Evolutionary conservation across 164 flowering plant genomes (phyloP).

Genomic region (Buxus sempervirens): DNA sequence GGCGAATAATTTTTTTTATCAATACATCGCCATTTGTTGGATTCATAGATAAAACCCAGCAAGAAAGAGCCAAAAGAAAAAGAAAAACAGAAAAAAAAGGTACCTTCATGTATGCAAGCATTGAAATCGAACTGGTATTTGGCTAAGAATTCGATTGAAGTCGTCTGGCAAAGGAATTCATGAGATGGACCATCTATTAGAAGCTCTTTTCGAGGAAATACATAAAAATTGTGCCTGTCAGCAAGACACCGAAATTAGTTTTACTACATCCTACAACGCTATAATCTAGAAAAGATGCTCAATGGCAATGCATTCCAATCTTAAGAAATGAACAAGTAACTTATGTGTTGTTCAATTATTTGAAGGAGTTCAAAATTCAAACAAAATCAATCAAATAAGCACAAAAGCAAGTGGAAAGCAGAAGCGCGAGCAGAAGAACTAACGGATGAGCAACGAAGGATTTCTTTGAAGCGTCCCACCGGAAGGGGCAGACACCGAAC

Average conservation of each 20-base stretch:
- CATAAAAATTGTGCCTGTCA: slow-evolving; percentile 80
- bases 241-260: background rate
- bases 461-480: slow-evolving; percentile 57
- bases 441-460: slow-evolving; percentile 81
- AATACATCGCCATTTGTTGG: background rate
- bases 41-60: background rate
- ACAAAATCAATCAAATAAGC: background rate
- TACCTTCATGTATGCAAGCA: slow-evolving; percentile 83
- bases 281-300: background rate
- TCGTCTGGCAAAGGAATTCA: slow-evolving; percentile 87
- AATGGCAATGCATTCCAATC: background rate
- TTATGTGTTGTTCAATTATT: too few species aligned
- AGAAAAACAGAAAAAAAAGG: background rate
- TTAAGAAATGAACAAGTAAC: too few species aligned
- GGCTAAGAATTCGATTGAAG: slow-evolving; percentile 83
- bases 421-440: slow-evolving; percentile 31
- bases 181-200: slow-evolving; percentile 36
- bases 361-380: too few species aligned
- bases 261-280: background rate
- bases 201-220: slow-evolving; percentile 88
- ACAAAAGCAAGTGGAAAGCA: background rate
- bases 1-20: background rate
- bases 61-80: background rate
- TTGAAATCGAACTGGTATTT: slow-evolving; percentile 90
- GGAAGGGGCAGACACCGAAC: slow-evolving; percentile 92